Evolutionary conservation across 495 filamentous ascomycete genomes (phyloP).

Genomic region (Aspergillus haitiensis): DNA sequence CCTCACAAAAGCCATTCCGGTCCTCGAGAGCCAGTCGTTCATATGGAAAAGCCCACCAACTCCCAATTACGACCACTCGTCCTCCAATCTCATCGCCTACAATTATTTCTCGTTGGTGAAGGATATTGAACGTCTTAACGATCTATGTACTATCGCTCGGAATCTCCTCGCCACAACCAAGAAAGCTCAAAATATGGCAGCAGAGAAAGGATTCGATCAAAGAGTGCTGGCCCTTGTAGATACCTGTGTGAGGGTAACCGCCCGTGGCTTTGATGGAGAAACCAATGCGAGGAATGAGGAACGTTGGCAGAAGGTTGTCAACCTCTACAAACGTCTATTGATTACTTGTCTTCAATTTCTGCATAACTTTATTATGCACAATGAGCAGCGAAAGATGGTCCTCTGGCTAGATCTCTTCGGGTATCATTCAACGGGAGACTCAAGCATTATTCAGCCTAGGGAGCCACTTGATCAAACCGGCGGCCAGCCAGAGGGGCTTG

Average conservation of each 20-base stretch:
- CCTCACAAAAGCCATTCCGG: conserved; percentile 59
- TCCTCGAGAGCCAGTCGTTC: conserved; percentile 62
- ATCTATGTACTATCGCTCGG: conserved; percentile 77
- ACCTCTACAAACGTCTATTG: conserved; percentile 78
- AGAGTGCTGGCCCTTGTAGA: conserved; percentile 81
- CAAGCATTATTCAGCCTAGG: conserved; percentile 51
- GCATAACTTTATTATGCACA: conserved; percentile 89
- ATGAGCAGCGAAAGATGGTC: conserved; percentile 86
- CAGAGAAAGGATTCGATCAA: conserved; percentile 73
- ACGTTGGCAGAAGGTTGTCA: conserved; percentile 72
- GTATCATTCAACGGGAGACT: conserved; percentile 55
- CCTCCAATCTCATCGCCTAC: conserved; percentile 71
- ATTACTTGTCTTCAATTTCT: conserved; percentile 88
- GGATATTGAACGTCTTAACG: conserved; percentile 81
- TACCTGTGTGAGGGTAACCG: conserved; percentile 82
- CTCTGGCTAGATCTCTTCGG: conserved; percentile 89
- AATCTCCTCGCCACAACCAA: conserved; percentile 83
- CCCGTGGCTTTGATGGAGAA: conserved; percentile 85
- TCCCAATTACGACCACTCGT: conserved; percentile 57
- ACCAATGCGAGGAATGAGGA: conserved; percentile 62
- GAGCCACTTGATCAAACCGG: conserved; percentile 43
- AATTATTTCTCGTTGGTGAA: conserved; percentile 74
- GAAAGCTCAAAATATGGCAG: conserved; percentile 82
- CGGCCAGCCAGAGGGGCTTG: conserved; percentile 40
- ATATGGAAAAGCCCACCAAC: conserved; percentile 57